Evolutionary conservation across 257 asterid genomes (phyloP).

Genomic region (Ilex aquifolium): DNA sequence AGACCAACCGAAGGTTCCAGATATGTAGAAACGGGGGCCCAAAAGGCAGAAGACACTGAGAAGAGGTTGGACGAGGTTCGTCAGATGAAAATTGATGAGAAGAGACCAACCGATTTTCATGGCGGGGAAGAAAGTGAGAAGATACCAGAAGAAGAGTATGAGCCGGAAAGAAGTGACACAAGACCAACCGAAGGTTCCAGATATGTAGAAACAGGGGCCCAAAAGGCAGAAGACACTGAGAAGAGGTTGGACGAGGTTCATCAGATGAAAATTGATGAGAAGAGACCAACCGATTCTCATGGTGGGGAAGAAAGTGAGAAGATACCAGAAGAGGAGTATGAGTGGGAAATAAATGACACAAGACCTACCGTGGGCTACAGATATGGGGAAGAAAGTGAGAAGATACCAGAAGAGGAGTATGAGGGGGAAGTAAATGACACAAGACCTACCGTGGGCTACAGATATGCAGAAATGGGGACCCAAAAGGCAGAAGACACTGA

Average conservation of each 20-base stretch:
- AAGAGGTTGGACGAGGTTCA: slow-evolving; percentile 18
- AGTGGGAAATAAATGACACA: slow-evolving; percentile 6
- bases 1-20: no score
- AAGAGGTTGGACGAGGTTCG: no score
- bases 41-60: slow-evolving; percentile 15
- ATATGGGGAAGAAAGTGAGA: slow-evolving; percentile 21
- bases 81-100: no score
- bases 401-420: slow-evolving; percentile 20
- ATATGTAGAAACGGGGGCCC: slow-evolving; percentile 5
- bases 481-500: slow-evolving; percentile 21
- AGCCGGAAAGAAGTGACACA: slow-evolving; percentile 16
- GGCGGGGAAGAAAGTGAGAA: slow-evolving; percentile 33
- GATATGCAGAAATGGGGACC: neutral
- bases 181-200: slow-evolving; percentile 1
- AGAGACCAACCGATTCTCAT: slow-evolving; percentile 16
- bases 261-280: slow-evolving; percentile 28
- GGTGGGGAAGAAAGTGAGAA: slow-evolving; percentile 24
- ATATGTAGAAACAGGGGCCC: neutral
- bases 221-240: slow-evolving; percentile 21
- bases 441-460: slow-evolving; percentile 2
- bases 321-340: slow-evolving; percentile 13
- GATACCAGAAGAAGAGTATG: slow-evolving; percentile 21
- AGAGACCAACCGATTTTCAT: neutral
- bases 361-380: neutral
- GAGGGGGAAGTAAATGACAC: slow-evolving; percentile 17